Evolutionary conservation across 2,329 filamentous ascomycete genomes (phyloP).

Genomic region (Cryphonectria carpinicola): DNA sequence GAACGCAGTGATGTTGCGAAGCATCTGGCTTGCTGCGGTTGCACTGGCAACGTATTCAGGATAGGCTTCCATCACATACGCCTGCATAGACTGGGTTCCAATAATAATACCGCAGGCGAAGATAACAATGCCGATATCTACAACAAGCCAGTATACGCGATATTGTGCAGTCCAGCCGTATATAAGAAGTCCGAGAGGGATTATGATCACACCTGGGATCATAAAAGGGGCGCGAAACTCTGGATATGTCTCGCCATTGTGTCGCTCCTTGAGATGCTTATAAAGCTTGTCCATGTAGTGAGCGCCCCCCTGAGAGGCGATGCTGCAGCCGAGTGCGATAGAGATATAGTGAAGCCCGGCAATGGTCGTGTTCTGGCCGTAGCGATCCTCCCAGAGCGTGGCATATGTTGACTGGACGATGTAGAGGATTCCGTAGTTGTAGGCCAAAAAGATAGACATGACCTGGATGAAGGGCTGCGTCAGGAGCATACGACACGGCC

Average conservation of each 20-base stretch:
- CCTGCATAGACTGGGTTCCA: constrained; percentile 56
- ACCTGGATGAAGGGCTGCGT: constrained; percentile 55
- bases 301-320: constrained; percentile 49
- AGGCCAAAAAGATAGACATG: constrained; percentile 52
- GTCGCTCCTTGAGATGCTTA: constrained; percentile 31
- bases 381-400: constrained; percentile 45
- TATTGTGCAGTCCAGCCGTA: constrained; percentile 52
- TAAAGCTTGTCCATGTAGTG: constrained; percentile 35
- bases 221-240: constrained; percentile 29
- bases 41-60: constrained; percentile 39
- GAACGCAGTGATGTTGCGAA: constrained; percentile 58
- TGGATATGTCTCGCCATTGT: constrained; percentile 22
- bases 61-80: constrained; percentile 59
- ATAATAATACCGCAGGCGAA: constrained; percentile 58
- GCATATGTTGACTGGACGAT: constrained; percentile 59
- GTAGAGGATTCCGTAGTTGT: constrained; percentile 59
- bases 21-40: constrained; percentile 56
- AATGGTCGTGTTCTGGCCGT: constrained; percentile 46
- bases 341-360: constrained; percentile 58
- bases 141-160: constrained; percentile 54
- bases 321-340: constrained; percentile 57
- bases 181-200: constrained; percentile 53
- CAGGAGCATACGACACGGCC: constrained; percentile 50
- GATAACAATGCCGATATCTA: constrained; percentile 57
- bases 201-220: constrained; percentile 43